Conservation (phyloP, 176 grass and related monocot genomes). For the Bolboschoenus planiculmis region DNA sequence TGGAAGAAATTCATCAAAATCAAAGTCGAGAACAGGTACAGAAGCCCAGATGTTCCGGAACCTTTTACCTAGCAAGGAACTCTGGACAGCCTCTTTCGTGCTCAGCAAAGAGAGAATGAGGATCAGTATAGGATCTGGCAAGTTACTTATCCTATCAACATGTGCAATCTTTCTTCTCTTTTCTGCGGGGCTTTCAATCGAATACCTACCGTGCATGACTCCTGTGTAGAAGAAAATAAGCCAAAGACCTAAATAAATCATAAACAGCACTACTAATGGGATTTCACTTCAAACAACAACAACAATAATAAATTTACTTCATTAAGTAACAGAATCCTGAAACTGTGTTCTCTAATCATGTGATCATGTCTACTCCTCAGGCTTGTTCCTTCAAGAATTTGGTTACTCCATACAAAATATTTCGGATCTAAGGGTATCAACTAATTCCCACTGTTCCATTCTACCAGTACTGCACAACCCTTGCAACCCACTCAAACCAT, state of each 20-base stretch:
- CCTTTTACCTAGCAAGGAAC: neutral
- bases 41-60: neutral
- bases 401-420: neutral
- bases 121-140: neutral
- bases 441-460: neutral
- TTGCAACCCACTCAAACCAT: neutral
- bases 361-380: neutral
- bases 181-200: neutral
- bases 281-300: neutral
- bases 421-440: neutral
- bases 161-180: neutral
- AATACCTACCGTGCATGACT: neutral
- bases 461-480: neutral
- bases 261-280: neutral
- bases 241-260: neutral
- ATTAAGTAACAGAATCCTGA: neutral
- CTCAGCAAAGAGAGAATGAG: neutral
- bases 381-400: neutral
- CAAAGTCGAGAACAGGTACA: neutral
- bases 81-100: neutral
- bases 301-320: neutral
- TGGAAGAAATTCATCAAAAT: neutral
- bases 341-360: neutral
- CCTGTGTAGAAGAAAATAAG: neutral
- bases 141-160: slow-evolving; percentile 2